Evolutionary conservation across 176 grass and related monocot species (phyloP).

Genomic region (Lolium multiflorum): DNA sequence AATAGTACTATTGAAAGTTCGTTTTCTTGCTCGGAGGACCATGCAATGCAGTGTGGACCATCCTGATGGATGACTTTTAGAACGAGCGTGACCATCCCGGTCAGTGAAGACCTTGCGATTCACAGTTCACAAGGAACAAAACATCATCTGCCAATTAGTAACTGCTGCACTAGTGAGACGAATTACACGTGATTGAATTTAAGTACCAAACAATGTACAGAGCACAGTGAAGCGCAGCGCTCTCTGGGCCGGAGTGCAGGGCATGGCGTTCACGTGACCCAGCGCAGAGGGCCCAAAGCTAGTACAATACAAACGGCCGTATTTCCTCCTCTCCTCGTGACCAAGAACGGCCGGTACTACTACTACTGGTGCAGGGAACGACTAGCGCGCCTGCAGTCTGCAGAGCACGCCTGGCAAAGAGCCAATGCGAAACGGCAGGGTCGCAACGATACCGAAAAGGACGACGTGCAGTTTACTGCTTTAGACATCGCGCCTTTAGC

Average conservation of each 20-base stretch:
- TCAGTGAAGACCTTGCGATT: too few relatives aligned
- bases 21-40: too few relatives aligned
- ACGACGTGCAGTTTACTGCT: constrained; percentile 16
- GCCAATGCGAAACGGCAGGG: constrained; percentile 1
- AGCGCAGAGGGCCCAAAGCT: neutral
- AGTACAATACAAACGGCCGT: neutral
- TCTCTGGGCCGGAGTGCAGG: neutral
- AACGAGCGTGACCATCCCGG: too few relatives aligned
- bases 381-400: constrained; percentile 10
- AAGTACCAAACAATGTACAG: neutral
- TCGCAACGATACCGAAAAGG: constrained; percentile 19
- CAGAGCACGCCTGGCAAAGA: constrained; percentile 13
- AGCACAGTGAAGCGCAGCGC: neutral
- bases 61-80: too few relatives aligned
- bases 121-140: too few relatives aligned
- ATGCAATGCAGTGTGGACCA: too few relatives aligned
- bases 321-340: neutral
- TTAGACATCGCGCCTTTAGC: constrained; percentile 28
- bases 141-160: too few relatives aligned
- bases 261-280: constrained; percentile 47
- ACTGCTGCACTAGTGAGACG: neutral
- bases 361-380: neutral
- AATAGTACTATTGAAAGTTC: too few relatives aligned
- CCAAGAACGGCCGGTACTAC: neutral
- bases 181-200: neutral